These are phyloP conservation scores for Aspergillus arachidicola DNA, from an alignment of 2,329 filamentous ascomycete species.

Conservation along the genomic window DNA sequence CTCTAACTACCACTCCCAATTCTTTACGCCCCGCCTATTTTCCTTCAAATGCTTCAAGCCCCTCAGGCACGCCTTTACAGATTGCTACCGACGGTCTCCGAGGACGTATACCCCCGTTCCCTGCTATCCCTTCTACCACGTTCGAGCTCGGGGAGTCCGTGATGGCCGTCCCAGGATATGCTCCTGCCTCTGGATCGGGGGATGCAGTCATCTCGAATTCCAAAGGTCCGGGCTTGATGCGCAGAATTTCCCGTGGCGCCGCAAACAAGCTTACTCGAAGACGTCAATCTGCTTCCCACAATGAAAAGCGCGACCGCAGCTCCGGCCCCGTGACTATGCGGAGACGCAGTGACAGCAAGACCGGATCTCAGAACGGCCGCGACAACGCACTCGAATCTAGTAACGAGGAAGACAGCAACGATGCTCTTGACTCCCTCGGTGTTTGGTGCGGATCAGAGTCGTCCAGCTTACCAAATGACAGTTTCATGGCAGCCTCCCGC, in stretches of 20 bases:
- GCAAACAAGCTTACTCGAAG: slow-evolving; percentile 69
- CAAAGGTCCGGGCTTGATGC: slow-evolving; percentile 71
- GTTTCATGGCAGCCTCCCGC: slow-evolving; percentile 33
- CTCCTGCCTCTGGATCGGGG: slow-evolving; percentile 57
- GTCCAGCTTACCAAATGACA: slow-evolving; percentile 43
- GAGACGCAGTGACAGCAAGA: slow-evolving; percentile 86
- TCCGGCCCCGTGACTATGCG: slow-evolving; percentile 87
- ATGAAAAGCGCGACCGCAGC: slow-evolving; percentile 80
- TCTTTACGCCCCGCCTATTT: slow-evolving; percentile 29
- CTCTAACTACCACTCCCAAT: slow-evolving; percentile 32
- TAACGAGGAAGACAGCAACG: slow-evolving; percentile 45
- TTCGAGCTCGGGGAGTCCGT: slow-evolving; percentile 76
- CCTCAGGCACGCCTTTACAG: slow-evolving; percentile 39
- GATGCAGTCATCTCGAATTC: slow-evolving; percentile 58
- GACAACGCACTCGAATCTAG: slow-evolving; percentile 47
- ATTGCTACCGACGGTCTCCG: slow-evolving; percentile 36
- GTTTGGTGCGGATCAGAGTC: slow-evolving; percentile 45
- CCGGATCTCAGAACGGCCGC: slow-evolving; percentile 60
- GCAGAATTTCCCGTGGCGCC: slow-evolving; percentile 80
- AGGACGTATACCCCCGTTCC: slow-evolving; percentile 29
- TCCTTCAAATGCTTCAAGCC: slow-evolving; percentile 38
- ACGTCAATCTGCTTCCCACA: slow-evolving; percentile 75
- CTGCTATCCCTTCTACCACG: slow-evolving; percentile 49
- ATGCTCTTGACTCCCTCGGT: slow-evolving; percentile 49
- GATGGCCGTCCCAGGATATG: slow-evolving; percentile 49